Conservation (phyloP, 768 basidiomycete species). For the Tricholoma flavovirens region DNA sequence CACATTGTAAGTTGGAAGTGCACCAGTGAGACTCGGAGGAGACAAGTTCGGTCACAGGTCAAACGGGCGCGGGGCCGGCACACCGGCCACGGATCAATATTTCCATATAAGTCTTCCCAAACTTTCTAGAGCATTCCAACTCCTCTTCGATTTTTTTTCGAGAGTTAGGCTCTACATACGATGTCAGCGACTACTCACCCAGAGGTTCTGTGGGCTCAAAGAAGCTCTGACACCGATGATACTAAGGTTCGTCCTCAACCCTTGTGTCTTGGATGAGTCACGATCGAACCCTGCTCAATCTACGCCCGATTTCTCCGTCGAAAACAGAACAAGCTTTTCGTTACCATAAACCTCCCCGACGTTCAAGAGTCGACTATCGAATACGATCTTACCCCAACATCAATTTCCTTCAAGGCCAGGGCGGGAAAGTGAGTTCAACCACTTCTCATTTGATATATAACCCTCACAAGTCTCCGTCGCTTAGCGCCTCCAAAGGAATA, state of each 20-base stretch:
- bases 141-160: slow-evolving; percentile 20
- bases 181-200: slow-evolving; percentile 56
- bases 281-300: slow-evolving; percentile 7
- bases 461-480: slow-evolving; percentile 9
- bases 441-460: neutral
- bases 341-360: slow-evolving; percentile 82
- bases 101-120: slow-evolving; percentile 15
- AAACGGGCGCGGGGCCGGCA: neutral
- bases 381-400: slow-evolving; percentile 52
- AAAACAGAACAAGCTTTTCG: slow-evolving; percentile 67
- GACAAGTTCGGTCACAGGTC: neutral
- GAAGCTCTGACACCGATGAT: slow-evolving; percentile 60
- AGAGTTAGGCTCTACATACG: neutral
- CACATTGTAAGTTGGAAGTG: slow-evolving; percentile 36
- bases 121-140: slow-evolving; percentile 42
- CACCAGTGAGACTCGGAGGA: too few relatives aligned
- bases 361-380: slow-evolving; percentile 54
- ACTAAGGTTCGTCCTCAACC: slow-evolving; percentile 50
- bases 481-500: slow-evolving; percentile 33
- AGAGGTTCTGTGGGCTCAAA: slow-evolving; percentile 93
- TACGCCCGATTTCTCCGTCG: slow-evolving; percentile 12
- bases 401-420: slow-evolving; percentile 59
- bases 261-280: slow-evolving; percentile 14
- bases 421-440: slow-evolving; percentile 49
- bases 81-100: neutral